Evolutionary conservation across 2,329 filamentous ascomycete species (phyloP).

Genomic region (Epichloe amarillans): DNA sequence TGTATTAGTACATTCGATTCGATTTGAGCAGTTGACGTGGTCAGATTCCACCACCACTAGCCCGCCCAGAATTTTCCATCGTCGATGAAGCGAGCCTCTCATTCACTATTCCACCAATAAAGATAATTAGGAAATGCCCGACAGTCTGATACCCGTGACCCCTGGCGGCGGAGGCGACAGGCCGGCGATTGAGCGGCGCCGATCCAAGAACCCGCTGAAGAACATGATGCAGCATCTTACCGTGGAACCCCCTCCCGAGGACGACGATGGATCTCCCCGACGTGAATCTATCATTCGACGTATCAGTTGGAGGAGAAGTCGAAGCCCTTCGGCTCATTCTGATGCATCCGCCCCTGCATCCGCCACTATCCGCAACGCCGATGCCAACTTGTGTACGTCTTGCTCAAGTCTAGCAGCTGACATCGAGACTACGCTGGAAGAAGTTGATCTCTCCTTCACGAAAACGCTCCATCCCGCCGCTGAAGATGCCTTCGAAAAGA

Average conservation of each 20-base stretch:
- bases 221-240: conserved; percentile 26
- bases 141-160: conserved; percentile 14
- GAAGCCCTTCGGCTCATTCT: conserved; percentile 22
- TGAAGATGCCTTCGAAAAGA: conserved; percentile 19
- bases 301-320: conserved; percentile 22
- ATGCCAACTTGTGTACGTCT: conserved; percentile 17
- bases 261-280: conserved; percentile 15
- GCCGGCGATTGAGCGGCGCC: conserved; percentile 16
- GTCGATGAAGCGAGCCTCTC: neutral
- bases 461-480: conserved; percentile 16
- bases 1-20: too few species aligned
- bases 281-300: conserved; percentile 21
- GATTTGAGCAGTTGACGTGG: too few species aligned
- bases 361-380: conserved; percentile 13
- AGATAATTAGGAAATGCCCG: conserved; percentile 12
- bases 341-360: conserved; percentile 12
- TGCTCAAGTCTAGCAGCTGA: conserved; percentile 21
- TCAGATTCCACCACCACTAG: too few species aligned
- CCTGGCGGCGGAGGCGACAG: conserved; percentile 11
- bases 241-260: conserved; percentile 18
- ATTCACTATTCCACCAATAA: neutral
- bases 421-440: conserved; percentile 19
- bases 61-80: neutral
- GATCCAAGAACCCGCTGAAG: conserved; percentile 22
- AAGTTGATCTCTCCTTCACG: conserved; percentile 17